Evolutionary conservation across 352 stramenopile species (phyloP).

Genomic region (Globisporangium cylindrosporum): DNA sequence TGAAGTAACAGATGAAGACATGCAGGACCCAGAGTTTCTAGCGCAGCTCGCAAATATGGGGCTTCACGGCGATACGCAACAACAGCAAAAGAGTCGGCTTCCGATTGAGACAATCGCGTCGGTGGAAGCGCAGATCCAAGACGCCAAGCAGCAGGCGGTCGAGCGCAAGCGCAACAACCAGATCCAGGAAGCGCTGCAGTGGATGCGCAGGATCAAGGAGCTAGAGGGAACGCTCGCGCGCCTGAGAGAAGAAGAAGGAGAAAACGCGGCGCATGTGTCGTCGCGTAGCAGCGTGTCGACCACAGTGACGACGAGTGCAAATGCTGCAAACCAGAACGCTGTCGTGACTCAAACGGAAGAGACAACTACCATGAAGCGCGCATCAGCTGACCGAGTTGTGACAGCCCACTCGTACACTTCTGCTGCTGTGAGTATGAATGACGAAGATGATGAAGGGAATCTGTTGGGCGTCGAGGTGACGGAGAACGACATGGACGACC

Average conservation of each 20-base stretch:
- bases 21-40: slow-evolving; percentile 67
- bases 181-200: slow-evolving; percentile 53
- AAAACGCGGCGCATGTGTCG: no score
- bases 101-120: slow-evolving; percentile 19
- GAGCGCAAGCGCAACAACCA: slow-evolving; percentile 50
- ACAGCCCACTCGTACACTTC: slow-evolving; percentile 18
- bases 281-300: background rate
- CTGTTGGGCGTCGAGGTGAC: slow-evolving; percentile 48
- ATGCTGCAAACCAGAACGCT: background rate
- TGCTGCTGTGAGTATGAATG: slow-evolving; percentile 1
- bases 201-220: slow-evolving; percentile 60
- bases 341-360: background rate
- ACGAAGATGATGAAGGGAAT: slow-evolving; percentile 20
- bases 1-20: slow-evolving; percentile 77
- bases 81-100: background rate
- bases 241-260: background rate
- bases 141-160: slow-evolving; percentile 46
- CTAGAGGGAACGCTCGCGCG: slow-evolving; percentile 36
- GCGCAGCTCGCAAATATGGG: slow-evolving; percentile 55
- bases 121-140: slow-evolving; percentile 44
- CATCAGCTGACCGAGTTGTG: slow-evolving; percentile 1
- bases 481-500: slow-evolving; percentile 57
- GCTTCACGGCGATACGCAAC: slow-evolving; percentile 20
- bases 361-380: background rate
- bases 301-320: background rate